A percentile compares a stretch with the other conserved stretches of the same genome.
These are phyloP conservation scores for Lecanicillium sp. DNA, from an alignment of 2,329 filamentous ascomycete species.

Conservation along the genomic window DNA sequence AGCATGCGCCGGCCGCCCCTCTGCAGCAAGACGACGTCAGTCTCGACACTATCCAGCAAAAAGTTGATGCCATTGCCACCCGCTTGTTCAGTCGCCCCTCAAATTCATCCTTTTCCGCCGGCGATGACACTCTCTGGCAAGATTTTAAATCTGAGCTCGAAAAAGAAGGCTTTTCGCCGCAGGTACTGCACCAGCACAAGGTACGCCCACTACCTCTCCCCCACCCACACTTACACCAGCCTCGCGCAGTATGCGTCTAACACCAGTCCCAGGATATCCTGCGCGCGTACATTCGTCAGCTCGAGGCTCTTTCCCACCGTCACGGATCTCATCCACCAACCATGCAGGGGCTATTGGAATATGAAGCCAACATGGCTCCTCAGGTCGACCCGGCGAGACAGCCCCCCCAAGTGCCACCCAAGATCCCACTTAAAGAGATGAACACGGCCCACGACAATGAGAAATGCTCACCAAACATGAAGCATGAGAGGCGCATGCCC, in stretches of 20 bases:
- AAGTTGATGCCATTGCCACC: slow-evolving; percentile 50
- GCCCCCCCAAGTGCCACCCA: slow-evolving; percentile 13
- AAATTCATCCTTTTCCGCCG: slow-evolving; percentile 8
- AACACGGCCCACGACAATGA: slow-evolving; percentile 28
- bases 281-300: slow-evolving; percentile 52
- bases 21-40: slow-evolving; percentile 22
- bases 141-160: slow-evolving; percentile 52
- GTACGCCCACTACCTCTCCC: slow-evolving; percentile 29
- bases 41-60: slow-evolving; percentile 50
- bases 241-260: slow-evolving; percentile 11
- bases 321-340: slow-evolving; percentile 38
- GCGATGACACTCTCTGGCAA: slow-evolving; percentile 48
- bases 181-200: slow-evolving; percentile 49
- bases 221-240: slow-evolving; percentile 4
- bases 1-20: slow-evolving; percentile 25
- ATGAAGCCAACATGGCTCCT: slow-evolving; percentile 22
- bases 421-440: slow-evolving; percentile 22
- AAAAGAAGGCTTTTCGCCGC: slow-evolving; percentile 48
- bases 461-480: slow-evolving; percentile 32
- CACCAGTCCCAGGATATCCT: slow-evolving; percentile 41
- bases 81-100: slow-evolving; percentile 36
- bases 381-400: slow-evolving; percentile 17
- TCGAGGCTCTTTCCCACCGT: slow-evolving; percentile 41
- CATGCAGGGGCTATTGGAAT: slow-evolving; percentile 46
- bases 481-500: slow-evolving; percentile 27